phyloP scores from a whole-genome alignment of 768 basidiomycete species.

The Amyloporia xantha region DNA sequence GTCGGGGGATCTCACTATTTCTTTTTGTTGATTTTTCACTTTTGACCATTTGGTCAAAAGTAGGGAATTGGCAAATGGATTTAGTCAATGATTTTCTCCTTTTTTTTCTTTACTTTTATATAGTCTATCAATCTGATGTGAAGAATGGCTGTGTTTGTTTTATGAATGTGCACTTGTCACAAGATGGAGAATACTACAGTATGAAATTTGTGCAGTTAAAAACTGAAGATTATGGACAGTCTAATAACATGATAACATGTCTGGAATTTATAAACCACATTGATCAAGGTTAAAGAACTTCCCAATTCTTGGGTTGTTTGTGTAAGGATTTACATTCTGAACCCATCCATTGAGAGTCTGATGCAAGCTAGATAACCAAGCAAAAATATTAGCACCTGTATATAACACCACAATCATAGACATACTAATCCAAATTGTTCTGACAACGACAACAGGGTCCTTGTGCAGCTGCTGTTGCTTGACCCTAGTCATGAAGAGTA shows the following conservation, averaged over 20 bases:
- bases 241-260: background rate
- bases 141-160: too few species aligned
- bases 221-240: background rate
- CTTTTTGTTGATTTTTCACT: conserved; percentile 4
- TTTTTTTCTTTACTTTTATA: background rate
- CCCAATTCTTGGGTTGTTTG: conserved; percentile 38
- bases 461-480: conserved; percentile 53
- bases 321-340: conserved; percentile 50
- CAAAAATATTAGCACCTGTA: conserved; percentile 3
- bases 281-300: conserved; percentile 58
- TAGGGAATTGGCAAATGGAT: conserved; percentile 1
- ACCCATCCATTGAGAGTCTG: conserved; percentile 73
- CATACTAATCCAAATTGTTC: conserved; percentile 84
- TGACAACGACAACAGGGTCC: conserved; percentile 61
- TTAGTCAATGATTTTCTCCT: background rate
- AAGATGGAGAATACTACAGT: too few species aligned
- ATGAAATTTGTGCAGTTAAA: background rate
- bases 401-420: conserved; percentile 8
- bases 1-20: conserved; percentile 22
- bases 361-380: conserved; percentile 53
- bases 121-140: too few species aligned
- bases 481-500: conserved; percentile 26
- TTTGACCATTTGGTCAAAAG: background rate
- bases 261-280: conserved; percentile 17
- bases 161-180: too few species aligned